Base-by-base conservation (phyloP, 768 basidiomycete genomes). In the Boletus vinaceobasis region DNA sequence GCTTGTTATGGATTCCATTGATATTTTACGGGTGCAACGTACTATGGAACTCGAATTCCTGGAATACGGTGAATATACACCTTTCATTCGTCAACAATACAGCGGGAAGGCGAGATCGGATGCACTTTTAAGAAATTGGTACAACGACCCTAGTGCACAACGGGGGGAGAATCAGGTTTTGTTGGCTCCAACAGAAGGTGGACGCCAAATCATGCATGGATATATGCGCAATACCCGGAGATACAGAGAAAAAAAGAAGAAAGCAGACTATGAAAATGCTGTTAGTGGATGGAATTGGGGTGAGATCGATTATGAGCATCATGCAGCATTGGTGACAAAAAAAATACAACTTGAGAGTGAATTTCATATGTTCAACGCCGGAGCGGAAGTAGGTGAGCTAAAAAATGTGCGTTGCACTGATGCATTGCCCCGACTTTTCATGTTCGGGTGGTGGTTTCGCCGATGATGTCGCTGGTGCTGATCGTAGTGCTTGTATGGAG, bases 371-470 rank as follows among this genome's bases (percentile, higher is more conserved):
- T 71, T 71, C 52, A 71, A 47, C 7, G 56, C 43, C 17, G 69
- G 69, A 47, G 60, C 63, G 2, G 67, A 64, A 26, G 65, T 58
- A 26, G 70, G 69, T 3, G 70, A 71, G 32, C 80, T 74, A 43
- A 70, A 71, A 53, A 69, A 75, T 11, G 71, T 63, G 57, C 78
- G 77, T 68, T 88, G 86, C 66, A 76, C 70, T 48, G 84, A 79
- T 51, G 75, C 74, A 43, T 78, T 75, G 51, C 80, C 76, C 39
- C 86, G 79, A 48, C 74, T 72, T 73, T 85, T 88, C 66, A 74
- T 71, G 65, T 88, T 88, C 23, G 87, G 85, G 57, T 84, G 81
- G 61, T 81, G 78, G 59, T 83, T 84, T 43, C 77, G 73, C 56
- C 79, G 78, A 50, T 79, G 79, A 36, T 81, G 79, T 48, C 75